Evolutionary conservation across 768 basidiomycete genomes (phyloP), one percentile per base, ranked within the genome.

Genomic region (Mycena olivaceomarginata): DNA sequence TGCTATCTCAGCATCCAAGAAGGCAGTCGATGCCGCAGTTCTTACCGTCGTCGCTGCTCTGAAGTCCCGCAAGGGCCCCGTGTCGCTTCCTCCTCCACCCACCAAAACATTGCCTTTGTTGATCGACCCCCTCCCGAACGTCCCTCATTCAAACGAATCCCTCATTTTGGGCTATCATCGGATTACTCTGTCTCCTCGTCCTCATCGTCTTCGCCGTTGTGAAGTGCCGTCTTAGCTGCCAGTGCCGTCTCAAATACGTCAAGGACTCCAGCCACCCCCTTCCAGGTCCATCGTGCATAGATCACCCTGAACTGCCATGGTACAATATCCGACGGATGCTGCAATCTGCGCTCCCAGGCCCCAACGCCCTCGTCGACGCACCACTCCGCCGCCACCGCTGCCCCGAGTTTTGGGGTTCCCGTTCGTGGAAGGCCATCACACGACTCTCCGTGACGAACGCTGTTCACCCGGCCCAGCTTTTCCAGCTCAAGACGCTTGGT

Each of bases 371-470:
- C 20, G 0, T 53, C 20, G 51, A 53, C 51, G 51, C 11, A n/a
- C 11, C 20, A 9, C 5, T 8, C 8, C 11, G 2, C n/a, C 20
- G 20, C 20, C n/a, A n/a, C 7, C 18, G 51, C 7, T 25, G 37
- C 10, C 16, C 12, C 4, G 51, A 67, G 1, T 75, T 75, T 41
- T 75, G 60, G 74, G 60, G 40, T 12, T 68, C 59, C 3, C 31
- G 22, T 8, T 5, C 16, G 2, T 75, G 74, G 74, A 43, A 56
- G 13, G 8, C 51, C 20, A 1, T 53, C 4, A n/a, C 5, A 8
- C 1, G 18, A 9, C 60, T 16, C 45, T 22, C 9, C 4, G 25
- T 57, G 5, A 31, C 11, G 56, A 9, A 57, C 22, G 11, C 25
- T 12, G 56, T 57, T 12, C 22, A 25, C 8, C 9, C 13, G 4